Base-by-base conservation (phyloP, 2,329 filamentous ascomycete genomes). In the Escovopsis sp. region DNA sequence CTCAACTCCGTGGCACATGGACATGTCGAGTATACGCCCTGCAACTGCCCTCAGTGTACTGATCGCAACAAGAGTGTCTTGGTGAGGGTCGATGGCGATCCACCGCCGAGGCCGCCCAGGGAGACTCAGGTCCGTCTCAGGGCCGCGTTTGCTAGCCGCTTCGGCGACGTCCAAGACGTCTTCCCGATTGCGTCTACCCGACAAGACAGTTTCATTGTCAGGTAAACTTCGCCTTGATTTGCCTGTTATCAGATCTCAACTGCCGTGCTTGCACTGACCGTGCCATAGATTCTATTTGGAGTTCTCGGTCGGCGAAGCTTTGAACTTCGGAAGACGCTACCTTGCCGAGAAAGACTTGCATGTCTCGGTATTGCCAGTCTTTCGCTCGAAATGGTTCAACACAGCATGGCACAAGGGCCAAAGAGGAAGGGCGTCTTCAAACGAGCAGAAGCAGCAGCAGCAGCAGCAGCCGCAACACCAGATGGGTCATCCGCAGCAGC, bases 371-470 rank as follows among this genome's bases (percentile, higher is more conserved):
- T 45, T 45, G 4, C 54, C 60, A 4, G 48, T 52, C 6, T 36
- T 55, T 38, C 49, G 56, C 26, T 61, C 58, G 2, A 62, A 60
- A 44, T 62, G 60, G 60, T 43, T 50, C 26, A 41, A 42, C 9
- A 12, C 11, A 26, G 36, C 45, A 9, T 49, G 41, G 34, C 40
- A 34, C 38, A 28, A 33, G 12, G 12, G 39, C n/a, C 15, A 32
- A 10, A 43, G 26, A 28, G n/a, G 18, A 12, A 34, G 35, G 12
- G 23, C 33, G n/a, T 11, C 40, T 9, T 41, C 40, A 9, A 38
- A 39, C 12, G 38, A 32, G n/a, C 38, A 45, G 4, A 45, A 48
- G 10, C 41, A 38, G 11, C 32, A 41, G 4, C 9, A 18, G 10
- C 42, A 32, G 28, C 28, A 32, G 8, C 28, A 43, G 4, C 9